Conservation (phyloP, 208 protist genomes). For the Wallacemonas sp. region DNA sequence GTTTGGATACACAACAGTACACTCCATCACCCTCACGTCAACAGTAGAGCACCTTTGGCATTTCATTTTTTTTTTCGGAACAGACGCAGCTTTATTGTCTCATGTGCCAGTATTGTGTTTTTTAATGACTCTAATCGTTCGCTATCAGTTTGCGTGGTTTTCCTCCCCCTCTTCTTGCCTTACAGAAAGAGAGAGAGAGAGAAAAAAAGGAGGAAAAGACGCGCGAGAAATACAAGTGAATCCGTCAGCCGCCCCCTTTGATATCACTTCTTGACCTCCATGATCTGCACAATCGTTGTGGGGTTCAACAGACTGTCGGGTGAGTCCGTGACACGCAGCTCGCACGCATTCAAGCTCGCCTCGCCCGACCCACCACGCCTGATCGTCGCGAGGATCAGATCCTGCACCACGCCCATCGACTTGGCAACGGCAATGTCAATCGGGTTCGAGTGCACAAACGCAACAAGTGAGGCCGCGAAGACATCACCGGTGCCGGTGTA, state of each 20-base stretch:
- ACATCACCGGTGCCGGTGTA: constrained; percentile 90
- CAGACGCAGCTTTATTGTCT: no score
- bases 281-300: constrained; percentile 36
- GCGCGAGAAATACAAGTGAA: constrained; percentile 7
- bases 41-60: no score
- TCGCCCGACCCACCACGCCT: constrained; percentile 45
- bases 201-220: constrained; percentile 17
- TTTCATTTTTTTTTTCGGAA: no score
- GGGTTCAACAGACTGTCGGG: constrained; percentile 57
- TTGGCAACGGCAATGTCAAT: constrained; percentile 65
- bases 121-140: no score
- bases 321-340: constrained; percentile 70
- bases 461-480: constrained; percentile 74
- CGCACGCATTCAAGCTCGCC: constrained; percentile 56
- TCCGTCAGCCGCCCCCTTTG: no score
- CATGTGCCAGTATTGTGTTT: no score
- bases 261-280: constrained; percentile 26
- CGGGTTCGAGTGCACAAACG: constrained; percentile 54
- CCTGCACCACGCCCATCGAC: constrained; percentile 87
- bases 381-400: constrained; percentile 68
- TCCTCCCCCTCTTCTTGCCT: no score
- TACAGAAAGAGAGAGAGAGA: no score
- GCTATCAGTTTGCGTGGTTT: no score
- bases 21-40: no score
- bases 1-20: not conserved